Conservation (phyloP, 768 basidiomycete species). For the Rubroboletus pulcherrimus region DNA sequence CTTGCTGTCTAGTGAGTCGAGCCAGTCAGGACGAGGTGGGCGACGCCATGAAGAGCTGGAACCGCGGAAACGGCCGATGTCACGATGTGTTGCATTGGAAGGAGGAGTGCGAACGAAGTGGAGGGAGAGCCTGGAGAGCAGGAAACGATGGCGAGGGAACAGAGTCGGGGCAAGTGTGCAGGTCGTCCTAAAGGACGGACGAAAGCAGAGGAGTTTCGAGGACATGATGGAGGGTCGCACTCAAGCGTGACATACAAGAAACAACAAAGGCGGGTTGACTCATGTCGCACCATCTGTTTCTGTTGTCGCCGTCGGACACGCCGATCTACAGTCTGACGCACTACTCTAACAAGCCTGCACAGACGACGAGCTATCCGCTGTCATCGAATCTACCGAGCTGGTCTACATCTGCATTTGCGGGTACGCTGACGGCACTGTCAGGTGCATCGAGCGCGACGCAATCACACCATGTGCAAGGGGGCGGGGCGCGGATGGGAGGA, state of each 20-base stretch:
- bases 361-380: constrained; percentile 58
- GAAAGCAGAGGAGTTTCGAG: constrained; percentile 6
- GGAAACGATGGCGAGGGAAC: neutral
- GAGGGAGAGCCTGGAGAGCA: constrained; percentile 7
- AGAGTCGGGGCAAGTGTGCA: neutral
- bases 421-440: constrained; percentile 81
- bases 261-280: constrained; percentile 11
- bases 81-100: constrained; percentile 24
- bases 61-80: constrained; percentile 1
- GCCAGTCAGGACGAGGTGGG: constrained; percentile 29
- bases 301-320: constrained; percentile 83
- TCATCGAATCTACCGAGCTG: constrained; percentile 83
- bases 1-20: constrained; percentile 53
- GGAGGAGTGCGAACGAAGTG: constrained; percentile 15
- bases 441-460: constrained; percentile 78
- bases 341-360: constrained; percentile 70
- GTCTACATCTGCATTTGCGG: constrained; percentile 90
- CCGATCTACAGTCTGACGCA: constrained; percentile 83
- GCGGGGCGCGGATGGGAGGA: constrained; percentile 65
- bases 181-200: neutral
- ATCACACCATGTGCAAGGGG: constrained; percentile 55
- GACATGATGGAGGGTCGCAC: neutral
- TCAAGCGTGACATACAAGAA: constrained; percentile 1
- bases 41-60: constrained; percentile 26
- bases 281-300: constrained; percentile 87